phyloP scores from a whole-genome alignment of 768 basidiomycete species.

The Rhizopogon vesiculosus region DNA sequence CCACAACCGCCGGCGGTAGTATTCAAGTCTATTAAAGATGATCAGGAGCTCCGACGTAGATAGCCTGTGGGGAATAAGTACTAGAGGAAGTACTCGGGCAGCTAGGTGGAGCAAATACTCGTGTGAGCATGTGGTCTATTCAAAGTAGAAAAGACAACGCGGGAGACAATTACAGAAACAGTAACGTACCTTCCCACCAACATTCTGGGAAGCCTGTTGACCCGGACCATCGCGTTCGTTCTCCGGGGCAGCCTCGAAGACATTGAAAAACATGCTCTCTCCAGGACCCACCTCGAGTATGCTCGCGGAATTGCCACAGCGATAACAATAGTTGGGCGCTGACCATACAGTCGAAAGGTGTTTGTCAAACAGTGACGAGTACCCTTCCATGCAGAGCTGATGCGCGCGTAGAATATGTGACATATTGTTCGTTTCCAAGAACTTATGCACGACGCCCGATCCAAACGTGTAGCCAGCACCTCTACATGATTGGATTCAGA shows the following conservation, averaged over 20 bases:
- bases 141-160: neutral
- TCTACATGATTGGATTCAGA: constrained; percentile 34
- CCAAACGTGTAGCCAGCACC: constrained; percentile 99
- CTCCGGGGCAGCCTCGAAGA: constrained; percentile 97
- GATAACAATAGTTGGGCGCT: constrained; percentile 98
- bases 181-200: constrained; percentile 58
- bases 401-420: constrained; percentile 96
- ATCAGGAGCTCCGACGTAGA: neutral
- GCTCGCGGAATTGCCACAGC: constrained; percentile 96
- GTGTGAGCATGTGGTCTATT: neutral
- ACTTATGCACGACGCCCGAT: constrained; percentile 95
- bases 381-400: constrained; percentile 99
- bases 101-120: constrained; percentile 32
- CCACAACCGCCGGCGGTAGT: constrained; percentile 4
- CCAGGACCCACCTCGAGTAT: constrained; percentile 94
- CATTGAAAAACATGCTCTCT: constrained; percentile 88
- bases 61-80: neutral
- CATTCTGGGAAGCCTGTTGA: constrained; percentile 71
- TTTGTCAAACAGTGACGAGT: constrained; percentile 93
- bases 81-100: constrained; percentile 77
- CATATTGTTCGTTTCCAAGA: constrained; percentile 94
- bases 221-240: constrained; percentile 90
- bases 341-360: constrained; percentile 98
- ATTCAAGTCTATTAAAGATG: constrained; percentile 4
- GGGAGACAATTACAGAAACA: neutral